Evolutionary conservation across 2,329 filamentous ascomycete genomes (phyloP), one percentile per base, ranked within the genome.

Genomic region (Fusarium abutilonis): DNA sequence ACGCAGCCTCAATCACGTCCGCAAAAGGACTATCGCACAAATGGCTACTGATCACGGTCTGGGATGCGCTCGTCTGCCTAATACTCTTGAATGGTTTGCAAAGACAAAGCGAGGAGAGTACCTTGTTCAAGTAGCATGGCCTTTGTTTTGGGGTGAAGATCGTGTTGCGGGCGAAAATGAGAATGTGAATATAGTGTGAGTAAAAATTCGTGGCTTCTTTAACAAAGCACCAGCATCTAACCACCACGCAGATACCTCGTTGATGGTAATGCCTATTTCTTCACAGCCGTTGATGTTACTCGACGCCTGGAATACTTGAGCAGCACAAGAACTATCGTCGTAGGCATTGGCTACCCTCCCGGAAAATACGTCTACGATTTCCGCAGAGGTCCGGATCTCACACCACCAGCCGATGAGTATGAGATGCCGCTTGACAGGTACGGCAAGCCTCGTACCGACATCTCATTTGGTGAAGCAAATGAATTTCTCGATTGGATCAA

Each of bases 401-500:
- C 72, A 2, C 72, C 75, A 3, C 61, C 63, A 2, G 60, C 68
- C 4, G 53, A 63, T 0, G 69, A 69, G 19, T 74, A 73, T 29
- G 65, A 70, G 6, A 57, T 66, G 11, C 69, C 68, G 1, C 60
- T 72, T 2, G 66, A 65, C 21, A 57, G 56, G 10, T 46, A 72
- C 4, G 68, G 66, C 0, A 70, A 70, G 10, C 68, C 71, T n/a
- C 59, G 64, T 1, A 63, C 65, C 6, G 67, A 71, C 14, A 57
- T 73, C 26, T 53, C 44, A 2, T 73, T 73, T 28, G 80, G 80
- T 6, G 80, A 80, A 31, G 81, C 80, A 0, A 74, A 80, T 42
- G 70, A 75, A 7, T 80, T 83, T 19, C 72, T 82, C 2, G 59
- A 73, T 1, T 80, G 81, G 51, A 78, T 83, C 26, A 70, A 78